Evolutionary conservation across 805 yeast genomes (phyloP).

Genomic region (Tetrapisispora nanseiensis): DNA sequence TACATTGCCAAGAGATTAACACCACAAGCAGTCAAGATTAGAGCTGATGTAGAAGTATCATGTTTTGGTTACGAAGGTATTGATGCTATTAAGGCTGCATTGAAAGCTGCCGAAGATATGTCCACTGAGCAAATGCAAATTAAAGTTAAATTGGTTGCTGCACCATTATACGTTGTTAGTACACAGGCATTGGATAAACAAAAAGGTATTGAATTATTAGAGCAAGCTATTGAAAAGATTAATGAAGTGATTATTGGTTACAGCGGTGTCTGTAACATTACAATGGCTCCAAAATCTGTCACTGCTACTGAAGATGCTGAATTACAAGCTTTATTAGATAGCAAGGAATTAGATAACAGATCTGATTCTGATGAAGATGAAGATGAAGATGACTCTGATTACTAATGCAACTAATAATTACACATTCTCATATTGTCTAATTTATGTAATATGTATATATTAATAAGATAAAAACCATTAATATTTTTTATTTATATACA

Average conservation of each 20-base stretch:
- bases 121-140: slow-evolving; percentile 81
- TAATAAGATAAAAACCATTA: neutral
- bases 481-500: no score
- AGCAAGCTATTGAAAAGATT: slow-evolving; percentile 70
- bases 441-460: slow-evolving; percentile 1
- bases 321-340: slow-evolving; percentile 88
- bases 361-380: slow-evolving; percentile 76
- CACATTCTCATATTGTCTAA: neutral
- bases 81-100: slow-evolving; percentile 88
- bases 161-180: slow-evolving; percentile 89
- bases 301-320: slow-evolving; percentile 98
- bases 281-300: slow-evolving; percentile 98
- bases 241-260: slow-evolving; percentile 55
- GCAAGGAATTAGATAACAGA: slow-evolving; percentile 81
- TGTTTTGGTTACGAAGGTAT: slow-evolving; percentile 97
- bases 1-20: slow-evolving; percentile 91
- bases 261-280: slow-evolving; percentile 84
- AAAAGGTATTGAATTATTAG: slow-evolving; percentile 72
- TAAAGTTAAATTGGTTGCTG: slow-evolving; percentile 92
- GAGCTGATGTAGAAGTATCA: slow-evolving; percentile 97
- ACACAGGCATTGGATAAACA: slow-evolving; percentile 88
- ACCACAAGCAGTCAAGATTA: slow-evolving; percentile 94
- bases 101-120: slow-evolving; percentile 74
- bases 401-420: neutral
- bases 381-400: slow-evolving; percentile 32